phyloP scores from a whole-genome alignment of 768 basidiomycete species.

The Rhodotorula taiwanensis region DNA sequence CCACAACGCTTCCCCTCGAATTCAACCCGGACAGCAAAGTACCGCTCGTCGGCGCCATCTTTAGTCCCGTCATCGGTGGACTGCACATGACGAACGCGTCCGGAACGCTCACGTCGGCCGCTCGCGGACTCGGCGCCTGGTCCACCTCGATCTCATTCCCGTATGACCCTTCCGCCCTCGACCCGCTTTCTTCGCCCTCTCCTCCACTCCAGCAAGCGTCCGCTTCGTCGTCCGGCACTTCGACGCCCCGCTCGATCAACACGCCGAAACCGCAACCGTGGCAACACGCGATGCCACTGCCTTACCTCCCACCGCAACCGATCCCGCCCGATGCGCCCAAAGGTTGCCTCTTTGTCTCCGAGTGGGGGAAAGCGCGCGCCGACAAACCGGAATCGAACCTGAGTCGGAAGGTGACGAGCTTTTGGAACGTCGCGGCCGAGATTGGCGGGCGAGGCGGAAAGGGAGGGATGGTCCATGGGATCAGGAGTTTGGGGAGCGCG shows the following conservation, averaged over 20 bases:
- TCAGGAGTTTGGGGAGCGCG: slow-evolving; percentile 37
- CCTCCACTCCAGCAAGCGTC: not conserved
- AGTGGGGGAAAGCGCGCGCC: slow-evolving; percentile 40
- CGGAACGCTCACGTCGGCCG: slow-evolving; percentile 37
- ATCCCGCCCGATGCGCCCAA: slow-evolving; percentile 36
- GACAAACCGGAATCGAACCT: slow-evolving; percentile 29
- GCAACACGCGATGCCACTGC: slow-evolving; percentile 32
- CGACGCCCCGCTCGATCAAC: not conserved
- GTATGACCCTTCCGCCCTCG: slow-evolving; percentile 10
- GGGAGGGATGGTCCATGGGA: slow-evolving; percentile 40
- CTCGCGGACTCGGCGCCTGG: slow-evolving; percentile 31
- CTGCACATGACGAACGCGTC: slow-evolving; percentile 34
- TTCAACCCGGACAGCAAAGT: slow-evolving; percentile 21
- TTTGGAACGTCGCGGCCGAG: slow-evolving; percentile 39
- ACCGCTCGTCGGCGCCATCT: slow-evolving; percentile 39
- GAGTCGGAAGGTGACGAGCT: slow-evolving; percentile 29
- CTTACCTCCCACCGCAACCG: slow-evolving; percentile 29
- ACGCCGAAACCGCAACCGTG: slow-evolving; percentile 11
- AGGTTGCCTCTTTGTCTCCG: slow-evolving; percentile 37
- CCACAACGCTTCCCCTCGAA: too few relatives aligned
- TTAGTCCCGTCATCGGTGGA: slow-evolving; percentile 35
- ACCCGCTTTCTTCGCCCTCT: not conserved
- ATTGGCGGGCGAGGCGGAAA: slow-evolving; percentile 32
- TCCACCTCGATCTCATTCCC: slow-evolving; percentile 37
- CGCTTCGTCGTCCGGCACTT: not conserved